Percentiles rank a stretch among this genome's conserved stretches.
Conservation (phyloP, 805 yeast species). For the Yamadazyma laniorum region DNA sequence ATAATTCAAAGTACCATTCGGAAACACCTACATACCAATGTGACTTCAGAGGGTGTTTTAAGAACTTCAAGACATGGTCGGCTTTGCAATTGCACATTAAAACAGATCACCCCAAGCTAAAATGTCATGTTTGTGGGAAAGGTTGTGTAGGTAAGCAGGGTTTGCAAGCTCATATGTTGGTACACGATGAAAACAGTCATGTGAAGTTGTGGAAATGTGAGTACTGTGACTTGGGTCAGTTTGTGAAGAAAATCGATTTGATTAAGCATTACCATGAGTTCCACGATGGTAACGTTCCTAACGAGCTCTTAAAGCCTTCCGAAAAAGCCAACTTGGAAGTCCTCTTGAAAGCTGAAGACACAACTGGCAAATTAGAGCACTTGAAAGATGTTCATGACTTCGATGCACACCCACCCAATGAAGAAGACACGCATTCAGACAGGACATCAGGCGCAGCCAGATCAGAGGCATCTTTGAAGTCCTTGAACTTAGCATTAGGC, state of each 20-base stretch:
- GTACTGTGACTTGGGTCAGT: constrained; percentile 47
- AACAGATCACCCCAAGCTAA: constrained; percentile 67
- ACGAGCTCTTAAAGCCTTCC: constrained; percentile 25
- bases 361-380: not conserved
- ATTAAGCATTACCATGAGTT: constrained; percentile 52
- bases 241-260: constrained; percentile 56
- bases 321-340: constrained; percentile 5
- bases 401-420: constrained; percentile 15
- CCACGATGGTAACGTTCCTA: constrained; percentile 44
- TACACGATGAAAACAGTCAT: constrained; percentile 54
- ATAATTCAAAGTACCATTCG: constrained; percentile 64
- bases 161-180: constrained; percentile 65
- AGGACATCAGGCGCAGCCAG: constrained; percentile 12
- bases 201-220: constrained; percentile 68
- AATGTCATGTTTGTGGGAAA: constrained; percentile 64
- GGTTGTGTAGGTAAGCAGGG: constrained; percentile 73
- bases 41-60: constrained; percentile 58
- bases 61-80: constrained; percentile 67
- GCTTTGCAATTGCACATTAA: constrained; percentile 70
- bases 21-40: constrained; percentile 56
- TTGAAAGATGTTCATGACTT: constrained; percentile 2
- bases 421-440: constrained; percentile 6
- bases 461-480: constrained; percentile 10
- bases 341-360: not conserved
- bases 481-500: constrained; percentile 12